These are phyloP conservation scores for Yamadazyma diddensiae DNA, from an alignment of 1,139 yeast genomes.

Conservation along the genomic window DNA sequence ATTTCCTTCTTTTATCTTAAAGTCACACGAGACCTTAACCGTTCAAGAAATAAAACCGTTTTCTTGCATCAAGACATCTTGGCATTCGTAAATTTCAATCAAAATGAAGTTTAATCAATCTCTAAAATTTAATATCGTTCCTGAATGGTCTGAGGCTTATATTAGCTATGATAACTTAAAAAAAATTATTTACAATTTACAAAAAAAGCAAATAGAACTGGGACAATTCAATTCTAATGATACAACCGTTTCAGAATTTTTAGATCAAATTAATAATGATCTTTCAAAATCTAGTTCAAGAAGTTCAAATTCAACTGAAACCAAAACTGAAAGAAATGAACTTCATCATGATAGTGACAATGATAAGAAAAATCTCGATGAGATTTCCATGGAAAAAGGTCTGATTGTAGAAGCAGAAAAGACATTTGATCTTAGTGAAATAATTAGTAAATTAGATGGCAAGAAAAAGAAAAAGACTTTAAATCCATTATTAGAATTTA, in stretches of 20 bases:
- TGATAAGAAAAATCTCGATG: constrained; percentile 6
- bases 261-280: constrained; percentile 13
- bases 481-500: constrained; percentile 27
- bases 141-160: constrained; percentile 73
- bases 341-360: constrained; percentile 2
- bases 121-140: constrained; percentile 74
- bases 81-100: not conserved
- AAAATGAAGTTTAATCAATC: constrained; percentile 75
- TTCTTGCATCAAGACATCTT: constrained; percentile 3
- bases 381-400: not conserved
- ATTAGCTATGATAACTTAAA: constrained; percentile 65
- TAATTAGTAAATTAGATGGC: constrained; percentile 4
- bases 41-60: constrained; percentile 3
- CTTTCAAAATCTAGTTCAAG: constrained; percentile 8
- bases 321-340: constrained; percentile 9
- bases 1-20: constrained; percentile 3
- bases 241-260: constrained; percentile 28
- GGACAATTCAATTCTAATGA: constrained; percentile 18
- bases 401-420: constrained; percentile 1
- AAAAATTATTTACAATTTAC: constrained; percentile 52
- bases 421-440: constrained; percentile 1
- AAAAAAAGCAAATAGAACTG: constrained; percentile 33
- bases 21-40: constrained; percentile 7
- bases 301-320: constrained; percentile 5
- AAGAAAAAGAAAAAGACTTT: constrained; percentile 10